Percentiles rank a stretch among this genome's conserved stretches.
phyloP scores from a whole-genome alignment of 2,329 filamentous ascomycete species.

The Sporothrix inflata region DNA sequence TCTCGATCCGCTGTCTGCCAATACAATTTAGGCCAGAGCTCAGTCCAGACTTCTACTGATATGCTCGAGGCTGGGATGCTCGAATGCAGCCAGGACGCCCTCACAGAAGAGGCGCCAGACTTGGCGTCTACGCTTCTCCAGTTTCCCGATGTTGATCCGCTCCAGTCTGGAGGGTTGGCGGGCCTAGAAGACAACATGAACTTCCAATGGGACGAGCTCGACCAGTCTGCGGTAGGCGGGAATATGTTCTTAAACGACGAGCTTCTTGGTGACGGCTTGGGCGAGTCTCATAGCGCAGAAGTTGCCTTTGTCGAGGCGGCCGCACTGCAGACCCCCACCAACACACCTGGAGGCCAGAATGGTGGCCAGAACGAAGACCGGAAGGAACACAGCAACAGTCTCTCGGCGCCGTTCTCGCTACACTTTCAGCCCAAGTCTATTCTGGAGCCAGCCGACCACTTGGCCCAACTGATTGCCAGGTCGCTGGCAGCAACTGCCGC shows the following conservation, averaged over 20 bases:
- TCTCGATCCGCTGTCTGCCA: background rate
- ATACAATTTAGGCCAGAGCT: background rate
- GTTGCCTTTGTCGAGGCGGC: background rate
- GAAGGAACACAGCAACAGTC: background rate
- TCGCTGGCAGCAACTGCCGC: constrained; percentile 5
- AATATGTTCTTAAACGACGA: background rate
- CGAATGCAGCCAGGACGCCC: too few relatives aligned
- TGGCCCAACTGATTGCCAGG: constrained; percentile 9
- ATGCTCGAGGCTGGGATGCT: too few relatives aligned
- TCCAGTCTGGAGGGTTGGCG: background rate
- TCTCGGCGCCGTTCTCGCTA: constrained; percentile 1
- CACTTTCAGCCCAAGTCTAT: constrained; percentile 11
- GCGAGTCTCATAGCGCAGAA: background rate
- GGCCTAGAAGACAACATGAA: background rate
- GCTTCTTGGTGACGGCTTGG: background rate
- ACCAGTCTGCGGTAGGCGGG: background rate
- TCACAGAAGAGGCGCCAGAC: background rate
- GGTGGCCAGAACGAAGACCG: background rate
- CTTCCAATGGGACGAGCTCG: background rate
- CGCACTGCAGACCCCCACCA: background rate
- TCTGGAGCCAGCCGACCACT: constrained; percentile 1
- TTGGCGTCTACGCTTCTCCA: background rate
- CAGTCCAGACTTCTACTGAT: background rate
- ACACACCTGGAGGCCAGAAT: background rate
- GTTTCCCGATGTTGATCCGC: background rate